Evolutionary conservation across 805 yeast genomes (phyloP).

Genomic region (Nakazawaea wyomingensis): DNA sequence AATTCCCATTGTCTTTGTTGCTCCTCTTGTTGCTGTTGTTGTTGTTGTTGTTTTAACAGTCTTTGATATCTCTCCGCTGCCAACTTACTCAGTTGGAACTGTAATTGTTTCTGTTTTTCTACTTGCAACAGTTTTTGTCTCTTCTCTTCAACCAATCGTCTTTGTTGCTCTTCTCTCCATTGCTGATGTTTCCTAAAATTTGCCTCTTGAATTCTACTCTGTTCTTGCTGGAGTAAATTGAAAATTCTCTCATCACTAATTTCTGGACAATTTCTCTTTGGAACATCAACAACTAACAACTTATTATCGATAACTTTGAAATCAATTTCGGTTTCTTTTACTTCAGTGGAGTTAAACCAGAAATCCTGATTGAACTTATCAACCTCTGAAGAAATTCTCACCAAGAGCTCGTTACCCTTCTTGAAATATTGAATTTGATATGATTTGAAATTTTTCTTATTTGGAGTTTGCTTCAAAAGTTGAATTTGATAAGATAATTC

Average conservation of each 20-base stretch:
- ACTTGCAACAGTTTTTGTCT: neutral
- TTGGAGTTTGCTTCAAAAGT: neutral
- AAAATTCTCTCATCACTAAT: constrained; percentile 1
- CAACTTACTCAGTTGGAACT: neutral
- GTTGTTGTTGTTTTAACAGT: neutral
- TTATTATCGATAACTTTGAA: constrained; percentile 4
- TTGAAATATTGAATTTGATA: constrained; percentile 12
- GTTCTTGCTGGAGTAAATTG: constrained; percentile 2
- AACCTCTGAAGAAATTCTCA: constrained; percentile 3
- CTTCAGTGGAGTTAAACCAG: constrained; percentile 2
- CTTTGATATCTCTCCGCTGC: neutral
- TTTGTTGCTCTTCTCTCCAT: constrained; percentile 1
- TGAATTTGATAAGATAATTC: constrained; percentile 8
- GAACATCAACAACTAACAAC: constrained; percentile 4
- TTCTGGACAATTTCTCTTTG: constrained; percentile 4
- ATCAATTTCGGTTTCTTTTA: constrained; percentile 3
- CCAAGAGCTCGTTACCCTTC: neutral
- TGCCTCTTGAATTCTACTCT: constrained; percentile 1
- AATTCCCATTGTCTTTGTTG: constrained; percentile 1
- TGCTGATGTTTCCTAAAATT: neutral
- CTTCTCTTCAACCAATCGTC: neutral
- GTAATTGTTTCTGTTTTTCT: neutral
- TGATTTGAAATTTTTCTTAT: constrained; percentile 8
- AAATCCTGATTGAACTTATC: constrained; percentile 6
- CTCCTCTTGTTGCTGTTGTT: neutral